Base-by-base conservation (phyloP, 1,139 yeast genomes). In the Saccharomyces hybrid region DNA sequence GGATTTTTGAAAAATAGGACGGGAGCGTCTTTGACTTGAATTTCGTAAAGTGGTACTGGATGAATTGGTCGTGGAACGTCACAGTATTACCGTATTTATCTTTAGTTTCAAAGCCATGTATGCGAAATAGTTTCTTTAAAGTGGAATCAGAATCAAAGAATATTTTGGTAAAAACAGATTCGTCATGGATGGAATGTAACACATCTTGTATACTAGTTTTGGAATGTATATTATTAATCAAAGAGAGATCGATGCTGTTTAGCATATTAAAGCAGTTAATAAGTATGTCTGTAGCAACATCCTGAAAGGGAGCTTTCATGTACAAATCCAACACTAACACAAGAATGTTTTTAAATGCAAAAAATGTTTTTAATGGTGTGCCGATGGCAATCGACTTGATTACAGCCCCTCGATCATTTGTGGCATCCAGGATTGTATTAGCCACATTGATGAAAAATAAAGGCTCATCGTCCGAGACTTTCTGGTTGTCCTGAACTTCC, bases 361-460 rank as follows among this genome's bases (percentile, higher is more conserved):
- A 73, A 68, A 60, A 82, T 63, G 63, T 84, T 70, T 57, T 73
- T 69, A 70, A 78, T 73, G 59, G 82, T 61, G 71, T 81, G 80
- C 82, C 64, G 77, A 73, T 9, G 77, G 78, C 60, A 69, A 66
- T 55, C 14, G 64, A 59, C 50, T 61, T 62, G 9, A 66, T 62
- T 23, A 53, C 57, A 30, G 69, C 67, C 4, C 70, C 70, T 46
- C 70, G 60, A 4, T 59, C 59, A 54, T 68, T 61, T 11, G 52
- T 49, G 20, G 50, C 44, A 52, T 67, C 68, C 16, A 54, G 67
- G 9, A 57, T 41, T 3, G 70, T 58, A 48, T 57, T 61, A n/a
- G 64, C 69, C 4, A 63, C 62, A 52, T 56, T 67, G 2, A 67
- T 42, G 53, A 67, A 64, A 47, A 58, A 66, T 11, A 67, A 27